Base-by-base conservation (phyloP, 78 protist genomes). In the Tieghemostelium lacteum region DNA sequence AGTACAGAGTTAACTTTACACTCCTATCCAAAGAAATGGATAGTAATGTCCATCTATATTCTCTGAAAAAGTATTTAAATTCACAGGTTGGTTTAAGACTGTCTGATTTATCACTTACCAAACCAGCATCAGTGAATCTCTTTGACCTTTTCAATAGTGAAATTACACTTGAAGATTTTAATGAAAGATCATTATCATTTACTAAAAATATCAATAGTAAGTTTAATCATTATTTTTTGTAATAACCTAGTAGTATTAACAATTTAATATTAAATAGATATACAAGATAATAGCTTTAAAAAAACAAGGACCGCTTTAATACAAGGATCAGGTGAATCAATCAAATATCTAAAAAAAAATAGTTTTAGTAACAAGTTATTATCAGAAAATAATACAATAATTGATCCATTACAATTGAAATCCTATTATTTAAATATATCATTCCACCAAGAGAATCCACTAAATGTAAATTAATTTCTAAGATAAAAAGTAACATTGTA, bases 401-500 rank as follows among this genome's bases (percentile, higher is more conserved):
- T 57, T 57, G 16, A 14, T 19, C 73, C 73, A 22, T 65, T 26
- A 26, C 16, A 29, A 29, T 42, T 69, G 17, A 49, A 22, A 24
- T 14, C 20, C n/a, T 69, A 26, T 0, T 31, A 28, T 14, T 36
- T 20, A 16, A 14, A 17, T 16, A 42, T 31, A 7, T 26, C n/a
- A 42, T 16, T 2, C 19, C 36, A n/a, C 40, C n/a, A 10, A 28
- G 24, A 42, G 12, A 50, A 6, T 3, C 14, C 12, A 45, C 16
- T 10, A 2, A 69, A 7, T 29, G 45, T 28, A 12, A 28, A 28
- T 17, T 8, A 29, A 28, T 33, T 17, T 40, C 40, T 42, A 2
- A 40, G 26, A 67, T 40, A 1, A 42, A 67, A 67, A 67, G 40
- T 50, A n/a, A 71, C 20, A 71, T 71, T 36, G 24, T 42, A 20